Percentiles rank a stretch among this genome's conserved stretches.
These are phyloP conservation scores for Candida palmyrensis DNA, from an alignment of 805 yeast species.

Conservation along the genomic window DNA sequence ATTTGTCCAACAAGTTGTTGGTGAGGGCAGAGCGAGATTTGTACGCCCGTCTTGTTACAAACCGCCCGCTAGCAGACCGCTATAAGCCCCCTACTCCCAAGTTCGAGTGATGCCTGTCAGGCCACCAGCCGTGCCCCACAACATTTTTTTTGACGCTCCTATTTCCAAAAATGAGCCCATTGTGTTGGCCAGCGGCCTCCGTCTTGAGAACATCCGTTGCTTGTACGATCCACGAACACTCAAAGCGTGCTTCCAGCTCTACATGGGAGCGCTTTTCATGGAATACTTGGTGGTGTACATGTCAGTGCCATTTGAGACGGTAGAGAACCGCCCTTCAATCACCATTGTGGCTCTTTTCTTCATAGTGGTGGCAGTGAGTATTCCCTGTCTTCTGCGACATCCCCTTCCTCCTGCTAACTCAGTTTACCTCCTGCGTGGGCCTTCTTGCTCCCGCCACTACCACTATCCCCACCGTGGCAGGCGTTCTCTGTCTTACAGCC, in stretches of 20 bases:
- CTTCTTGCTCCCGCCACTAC: slow-evolving; percentile 18
- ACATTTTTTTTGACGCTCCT: slow-evolving; percentile 13
- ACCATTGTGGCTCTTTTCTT: slow-evolving; percentile 16
- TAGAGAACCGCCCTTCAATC: slow-evolving; percentile 26
- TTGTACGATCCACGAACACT: slow-evolving; percentile 11
- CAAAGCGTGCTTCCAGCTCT: slow-evolving; percentile 11
- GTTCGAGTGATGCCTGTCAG: slow-evolving; percentile 5
- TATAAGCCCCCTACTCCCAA: slow-evolving; percentile 15
- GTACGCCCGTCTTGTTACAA: slow-evolving; percentile 17
- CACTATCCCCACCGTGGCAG: slow-evolving; percentile 13
- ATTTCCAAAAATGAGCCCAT: slow-evolving; percentile 10
- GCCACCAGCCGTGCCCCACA: slow-evolving; percentile 9
- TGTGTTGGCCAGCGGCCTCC: slow-evolving; percentile 7
- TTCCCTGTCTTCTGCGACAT: background rate
- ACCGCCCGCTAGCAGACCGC: slow-evolving; percentile 10
- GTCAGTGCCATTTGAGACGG: slow-evolving; percentile 29
- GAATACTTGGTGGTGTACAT: slow-evolving; percentile 27
- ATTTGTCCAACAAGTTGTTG: slow-evolving; percentile 43
- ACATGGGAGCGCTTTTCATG: slow-evolving; percentile 16
- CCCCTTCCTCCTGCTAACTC: slow-evolving; percentile 1
- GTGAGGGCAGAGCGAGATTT: slow-evolving; percentile 49
- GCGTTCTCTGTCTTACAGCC: slow-evolving; percentile 12
- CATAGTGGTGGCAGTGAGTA: slow-evolving; percentile 17
- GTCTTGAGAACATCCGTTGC: slow-evolving; percentile 9
- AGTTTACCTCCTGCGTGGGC: slow-evolving; percentile 15